A percentile compares a stretch with the other conserved stretches of the same genome.
Evolutionary conservation across 768 basidiomycete species (phyloP).

Genomic region (Tylopilus rubrobrunneus): DNA sequence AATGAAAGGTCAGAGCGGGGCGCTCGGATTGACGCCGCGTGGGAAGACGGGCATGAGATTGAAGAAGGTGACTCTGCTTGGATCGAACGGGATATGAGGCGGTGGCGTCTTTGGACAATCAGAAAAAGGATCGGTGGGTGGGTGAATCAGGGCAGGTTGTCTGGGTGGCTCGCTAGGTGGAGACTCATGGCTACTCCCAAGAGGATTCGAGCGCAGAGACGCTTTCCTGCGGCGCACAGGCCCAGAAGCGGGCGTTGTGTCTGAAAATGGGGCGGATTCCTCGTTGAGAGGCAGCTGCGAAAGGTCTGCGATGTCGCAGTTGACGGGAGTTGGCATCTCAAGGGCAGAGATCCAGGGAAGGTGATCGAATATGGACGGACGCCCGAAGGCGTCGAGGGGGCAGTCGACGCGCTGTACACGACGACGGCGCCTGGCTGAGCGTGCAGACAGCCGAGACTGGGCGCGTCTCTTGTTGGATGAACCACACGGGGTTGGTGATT

Average conservation of each 20-base stretch:
- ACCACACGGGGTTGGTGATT: conserved; percentile 38
- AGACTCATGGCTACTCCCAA: conserved; percentile 28
- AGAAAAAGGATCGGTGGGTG: conserved; percentile 20
- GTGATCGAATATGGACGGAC: conserved; percentile 48
- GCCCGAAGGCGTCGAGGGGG: conserved; percentile 32
- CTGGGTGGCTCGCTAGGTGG: conserved; percentile 13
- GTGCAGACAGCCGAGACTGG: conserved; percentile 30
- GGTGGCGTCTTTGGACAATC: conserved; percentile 32
- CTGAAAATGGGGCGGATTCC: conserved; percentile 17
- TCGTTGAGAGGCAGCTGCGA: conserved; percentile 47
- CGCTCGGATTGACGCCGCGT: conserved; percentile 18
- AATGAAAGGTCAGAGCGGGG: conserved; percentile 9
- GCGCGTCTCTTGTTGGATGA: conserved; percentile 36
- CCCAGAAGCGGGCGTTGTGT: conserved; percentile 34
- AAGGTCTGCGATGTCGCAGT: conserved; percentile 62
- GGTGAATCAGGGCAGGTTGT: conserved; percentile 27
- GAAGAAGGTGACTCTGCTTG: conserved; percentile 48
- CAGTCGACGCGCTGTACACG: conserved; percentile 41
- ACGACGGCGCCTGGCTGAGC: conserved; percentile 41
- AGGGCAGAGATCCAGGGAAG: conserved; percentile 67
- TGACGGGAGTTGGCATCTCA: conserved; percentile 42
- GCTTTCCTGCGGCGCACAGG: conserved; percentile 60
- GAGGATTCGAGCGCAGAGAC: conserved; percentile 47
- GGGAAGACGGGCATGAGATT: conserved; percentile 61
- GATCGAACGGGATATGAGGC: conserved; percentile 39